phyloP scores from a whole-genome alignment of 371 early-diverging fungal species.

The Mucor irregularis region DNA sequence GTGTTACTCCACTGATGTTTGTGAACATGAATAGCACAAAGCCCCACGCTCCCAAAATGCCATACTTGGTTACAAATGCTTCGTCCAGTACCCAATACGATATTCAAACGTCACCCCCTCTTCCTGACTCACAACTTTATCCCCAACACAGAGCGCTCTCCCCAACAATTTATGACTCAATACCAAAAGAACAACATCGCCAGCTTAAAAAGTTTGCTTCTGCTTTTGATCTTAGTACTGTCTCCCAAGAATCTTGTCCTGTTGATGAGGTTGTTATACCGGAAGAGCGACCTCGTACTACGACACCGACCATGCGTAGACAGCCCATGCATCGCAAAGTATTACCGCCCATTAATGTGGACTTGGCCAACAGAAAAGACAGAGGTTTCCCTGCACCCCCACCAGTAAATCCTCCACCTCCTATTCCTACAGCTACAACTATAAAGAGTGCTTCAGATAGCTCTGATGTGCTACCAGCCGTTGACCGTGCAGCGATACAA shows the following conservation, averaged over 20 bases:
- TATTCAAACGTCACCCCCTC: too few relatives aligned
- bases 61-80: neutral
- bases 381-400: neutral
- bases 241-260: conserved; percentile 8
- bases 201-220: conserved; percentile 25
- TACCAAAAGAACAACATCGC: neutral
- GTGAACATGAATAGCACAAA: neutral
- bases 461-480: conserved; percentile 18
- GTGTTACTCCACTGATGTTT: conserved; percentile 1
- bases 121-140: conserved; percentile 4
- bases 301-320: conserved; percentile 25
- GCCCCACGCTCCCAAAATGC: neutral
- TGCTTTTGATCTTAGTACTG: conserved; percentile 26
- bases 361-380: conserved; percentile 25
- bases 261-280: neutral
- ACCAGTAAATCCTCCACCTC: conserved; percentile 2
- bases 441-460: neutral
- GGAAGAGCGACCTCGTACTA: conserved; percentile 24
- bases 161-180: conserved; percentile 1
- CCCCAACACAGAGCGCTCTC: neutral
- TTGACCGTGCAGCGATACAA: neutral
- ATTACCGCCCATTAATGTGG: conserved; percentile 16
- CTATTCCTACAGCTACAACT: neutral
- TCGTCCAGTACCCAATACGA: neutral
- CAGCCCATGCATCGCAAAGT: neutral